Percentiles rank a stretch among this genome's conserved stretches.
Evolutionary conservation across 495 filamentous ascomycete species (phyloP).

Genomic region (Xylaria flabelliformis): DNA sequence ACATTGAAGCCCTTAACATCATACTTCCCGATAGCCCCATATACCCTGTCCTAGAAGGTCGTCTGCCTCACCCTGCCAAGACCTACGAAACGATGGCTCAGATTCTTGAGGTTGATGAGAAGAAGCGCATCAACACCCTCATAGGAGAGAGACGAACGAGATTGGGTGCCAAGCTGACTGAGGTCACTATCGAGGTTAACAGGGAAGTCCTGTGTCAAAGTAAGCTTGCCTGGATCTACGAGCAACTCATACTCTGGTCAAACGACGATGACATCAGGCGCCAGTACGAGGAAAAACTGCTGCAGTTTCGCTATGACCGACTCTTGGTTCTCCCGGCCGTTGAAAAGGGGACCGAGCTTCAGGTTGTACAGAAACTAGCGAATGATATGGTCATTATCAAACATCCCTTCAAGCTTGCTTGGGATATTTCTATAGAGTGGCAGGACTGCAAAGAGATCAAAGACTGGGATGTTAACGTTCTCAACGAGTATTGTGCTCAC

Average conservation of each 20-base stretch:
- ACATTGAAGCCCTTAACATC: constrained; percentile 73
- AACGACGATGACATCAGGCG: constrained; percentile 84
- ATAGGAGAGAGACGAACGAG: constrained; percentile 89
- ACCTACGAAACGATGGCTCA: constrained; percentile 88
- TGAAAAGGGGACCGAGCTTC: constrained; percentile 70
- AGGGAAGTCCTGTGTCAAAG: constrained; percentile 77
- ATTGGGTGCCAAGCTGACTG: constrained; percentile 79
- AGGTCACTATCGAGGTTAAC: constrained; percentile 87
- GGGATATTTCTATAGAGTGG: constrained; percentile 91
- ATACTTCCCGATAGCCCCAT: constrained; percentile 78
- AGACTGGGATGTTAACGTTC: constrained; percentile 73
- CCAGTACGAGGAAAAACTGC: constrained; percentile 85
- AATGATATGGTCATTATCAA: constrained; percentile 95
- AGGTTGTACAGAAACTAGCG: constrained; percentile 74
- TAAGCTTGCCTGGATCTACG: constrained; percentile 75
- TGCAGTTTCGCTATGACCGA: constrained; percentile 80
- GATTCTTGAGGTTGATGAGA: constrained; percentile 85
- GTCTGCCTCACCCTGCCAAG: constrained; percentile 76
- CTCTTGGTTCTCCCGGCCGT: constrained; percentile 69
- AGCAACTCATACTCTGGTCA: constrained; percentile 85
- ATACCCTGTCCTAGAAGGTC: constrained; percentile 84
- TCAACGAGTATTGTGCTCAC: constrained; percentile 79
- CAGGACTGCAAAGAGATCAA: constrained; percentile 73
- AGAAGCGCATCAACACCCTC: constrained; percentile 85
- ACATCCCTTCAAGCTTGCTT: constrained; percentile 87